phyloP scores from a whole-genome alignment of 2,329 filamentous ascomycete genomes.

The Monosporascus sp. region DNA sequence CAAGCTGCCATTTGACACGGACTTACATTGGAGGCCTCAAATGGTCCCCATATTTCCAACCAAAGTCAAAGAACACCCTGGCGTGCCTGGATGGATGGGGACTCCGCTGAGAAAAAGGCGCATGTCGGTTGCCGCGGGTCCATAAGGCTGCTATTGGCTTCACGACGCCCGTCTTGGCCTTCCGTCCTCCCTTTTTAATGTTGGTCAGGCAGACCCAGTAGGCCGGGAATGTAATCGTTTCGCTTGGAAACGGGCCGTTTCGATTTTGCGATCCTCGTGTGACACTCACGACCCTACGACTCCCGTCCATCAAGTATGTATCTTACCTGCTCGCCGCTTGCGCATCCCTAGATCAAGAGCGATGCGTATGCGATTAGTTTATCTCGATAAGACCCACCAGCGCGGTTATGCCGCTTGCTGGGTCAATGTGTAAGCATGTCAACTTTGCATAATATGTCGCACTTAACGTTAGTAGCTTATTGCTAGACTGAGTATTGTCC shows the following conservation, averaged over 20 bases:
- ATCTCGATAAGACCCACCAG: too few relatives aligned
- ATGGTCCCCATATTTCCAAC: neutral
- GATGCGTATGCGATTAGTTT: too few relatives aligned
- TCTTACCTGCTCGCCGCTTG: too few relatives aligned
- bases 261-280: neutral
- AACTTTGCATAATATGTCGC: too few relatives aligned
- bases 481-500: neutral
- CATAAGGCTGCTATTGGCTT: neutral
- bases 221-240: neutral
- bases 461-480: too few relatives aligned
- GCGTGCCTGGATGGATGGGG: neutral
- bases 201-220: neutral
- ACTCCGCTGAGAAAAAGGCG: neutral
- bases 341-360: too few relatives aligned
- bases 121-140: neutral
- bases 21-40: too few relatives aligned
- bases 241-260: neutral
- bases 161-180: neutral
- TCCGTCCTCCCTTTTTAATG: neutral
- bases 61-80: neutral
- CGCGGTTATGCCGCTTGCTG: too few relatives aligned
- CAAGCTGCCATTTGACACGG: neutral
- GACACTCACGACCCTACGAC: neutral
- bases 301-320: too few relatives aligned
- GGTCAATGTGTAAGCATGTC: too few relatives aligned